Percentiles rank a stretch among this genome's conserved stretches.
Conservation (phyloP, 2,329 filamentous ascomycete species). For the Botrytis fragariae region DNA sequence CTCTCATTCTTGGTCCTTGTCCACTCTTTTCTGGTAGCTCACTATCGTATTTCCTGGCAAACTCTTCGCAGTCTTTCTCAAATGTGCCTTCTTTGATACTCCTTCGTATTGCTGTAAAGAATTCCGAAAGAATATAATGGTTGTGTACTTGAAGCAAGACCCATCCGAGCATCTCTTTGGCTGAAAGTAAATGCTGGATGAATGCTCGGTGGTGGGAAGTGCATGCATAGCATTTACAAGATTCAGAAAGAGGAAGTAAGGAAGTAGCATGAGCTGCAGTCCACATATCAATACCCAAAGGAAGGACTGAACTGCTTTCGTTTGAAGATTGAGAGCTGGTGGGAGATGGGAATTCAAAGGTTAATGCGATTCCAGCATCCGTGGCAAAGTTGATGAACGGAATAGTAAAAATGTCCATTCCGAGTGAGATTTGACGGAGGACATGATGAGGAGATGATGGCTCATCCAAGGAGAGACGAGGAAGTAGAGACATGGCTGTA, state of each 20-base stretch:
- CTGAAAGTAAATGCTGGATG: conserved; percentile 79
- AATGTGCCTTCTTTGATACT: conserved; percentile 63
- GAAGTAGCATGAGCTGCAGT: conserved; percentile 58
- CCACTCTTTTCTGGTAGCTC: conserved; percentile 73
- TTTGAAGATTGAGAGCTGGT: conserved; percentile 12
- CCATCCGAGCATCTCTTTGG: conserved; percentile 98
- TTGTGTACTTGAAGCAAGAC: conserved; percentile 91
- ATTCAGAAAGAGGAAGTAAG: conserved; percentile 57
- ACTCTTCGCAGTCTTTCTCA: conserved; percentile 47
- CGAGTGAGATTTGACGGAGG: conserved; percentile 70
- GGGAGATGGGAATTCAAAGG: conserved; percentile 67
- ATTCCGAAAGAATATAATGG: conserved; percentile 65
- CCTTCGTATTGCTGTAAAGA: conserved; percentile 69
- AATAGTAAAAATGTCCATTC: conserved; percentile 75
- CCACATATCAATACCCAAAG: conserved; percentile 81
- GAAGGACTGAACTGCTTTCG: conserved; percentile 34
- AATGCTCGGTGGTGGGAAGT: conserved; percentile 81
- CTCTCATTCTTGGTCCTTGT: conserved; percentile 72
- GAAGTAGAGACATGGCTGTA: conserved; percentile 56
- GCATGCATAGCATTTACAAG: conserved; percentile 82
- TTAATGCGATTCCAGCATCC: conserved; percentile 80
- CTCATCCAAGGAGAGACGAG: conserved; percentile 71
- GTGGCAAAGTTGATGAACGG: conserved; percentile 73
- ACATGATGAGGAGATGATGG: conserved; percentile 72
- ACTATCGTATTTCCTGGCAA: conserved; percentile 59